Percentiles rank a stretch among this genome's conserved stretches.
Conservation (phyloP, 2,329 filamentous ascomycete genomes). For the Aspergillus udagawae region DNA sequence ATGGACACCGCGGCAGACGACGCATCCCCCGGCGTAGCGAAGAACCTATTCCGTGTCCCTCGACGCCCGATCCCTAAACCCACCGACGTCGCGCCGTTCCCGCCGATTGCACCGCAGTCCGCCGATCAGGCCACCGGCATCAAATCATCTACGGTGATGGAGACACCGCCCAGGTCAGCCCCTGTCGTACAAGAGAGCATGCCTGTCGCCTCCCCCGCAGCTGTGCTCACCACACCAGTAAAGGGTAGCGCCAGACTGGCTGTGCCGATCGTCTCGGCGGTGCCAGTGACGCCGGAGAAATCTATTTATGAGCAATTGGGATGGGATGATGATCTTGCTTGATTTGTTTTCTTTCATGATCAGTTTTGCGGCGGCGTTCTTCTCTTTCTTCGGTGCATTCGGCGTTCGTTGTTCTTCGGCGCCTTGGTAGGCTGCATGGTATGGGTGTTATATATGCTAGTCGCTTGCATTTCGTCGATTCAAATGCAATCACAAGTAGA, state of each 20-base stretch:
- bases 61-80: conserved; percentile 24
- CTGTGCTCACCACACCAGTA: background rate
- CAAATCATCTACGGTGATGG: conserved; percentile 22
- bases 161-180: conserved; percentile 26
- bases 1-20: background rate
- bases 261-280: conserved; percentile 11
- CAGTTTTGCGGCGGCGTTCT: too few relatives aligned
- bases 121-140: conserved; percentile 1
- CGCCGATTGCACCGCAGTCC: conserved; percentile 25
- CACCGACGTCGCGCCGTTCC: conserved; percentile 22
- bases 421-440: too few relatives aligned
- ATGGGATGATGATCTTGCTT: conserved; percentile 39
- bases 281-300: conserved; percentile 33
- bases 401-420: too few relatives aligned
- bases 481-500: too few relatives aligned
- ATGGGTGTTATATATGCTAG: too few relatives aligned
- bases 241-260: conserved; percentile 11
- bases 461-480: too few relatives aligned
- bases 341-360: background rate
- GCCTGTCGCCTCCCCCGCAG: conserved; percentile 9
- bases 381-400: too few relatives aligned
- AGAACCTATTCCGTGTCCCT: conserved; percentile 25
- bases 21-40: conserved; percentile 13
- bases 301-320: conserved; percentile 43
- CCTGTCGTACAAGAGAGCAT: conserved; percentile 5